Conservation (phyloP, 192 early-diverging fungal species). For the Gamsiella multidivaricata region DNA sequence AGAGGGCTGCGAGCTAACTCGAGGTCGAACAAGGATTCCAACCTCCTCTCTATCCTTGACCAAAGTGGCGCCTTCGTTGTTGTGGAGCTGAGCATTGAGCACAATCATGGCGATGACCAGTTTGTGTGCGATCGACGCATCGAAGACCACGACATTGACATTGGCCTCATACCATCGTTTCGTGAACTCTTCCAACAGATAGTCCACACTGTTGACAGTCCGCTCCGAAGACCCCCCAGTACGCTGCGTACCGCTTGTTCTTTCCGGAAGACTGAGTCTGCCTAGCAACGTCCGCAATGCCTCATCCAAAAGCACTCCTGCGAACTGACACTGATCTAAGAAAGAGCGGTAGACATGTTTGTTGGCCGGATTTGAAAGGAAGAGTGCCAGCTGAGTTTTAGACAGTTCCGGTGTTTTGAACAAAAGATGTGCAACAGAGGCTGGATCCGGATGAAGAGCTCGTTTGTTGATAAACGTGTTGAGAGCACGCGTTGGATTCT, state of each 20-base stretch:
- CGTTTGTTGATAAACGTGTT: slow-evolving; percentile 68
- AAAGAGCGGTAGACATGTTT: slow-evolving; percentile 67
- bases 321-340: slow-evolving; percentile 64
- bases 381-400: slow-evolving; percentile 65
- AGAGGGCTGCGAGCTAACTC: slow-evolving; percentile 33
- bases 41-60: slow-evolving; percentile 47
- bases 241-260: slow-evolving; percentile 27
- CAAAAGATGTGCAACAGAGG: slow-evolving; percentile 73
- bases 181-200: slow-evolving; percentile 69
- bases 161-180: slow-evolving; percentile 73
- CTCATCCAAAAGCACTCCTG: slow-evolving; percentile 67
- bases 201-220: slow-evolving; percentile 47
- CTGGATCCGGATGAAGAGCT: slow-evolving; percentile 64
- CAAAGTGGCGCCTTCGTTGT: slow-evolving; percentile 50
- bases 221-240: slow-evolving; percentile 16
- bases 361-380: slow-evolving; percentile 65
- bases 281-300: slow-evolving; percentile 66
- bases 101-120: slow-evolving; percentile 72
- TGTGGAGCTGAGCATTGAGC: slow-evolving; percentile 71
- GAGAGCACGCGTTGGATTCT: slow-evolving; percentile 66
- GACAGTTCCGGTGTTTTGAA: slow-evolving; percentile 74
- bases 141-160: slow-evolving; percentile 64
- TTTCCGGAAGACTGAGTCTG: slow-evolving; percentile 65
- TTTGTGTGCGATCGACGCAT: slow-evolving; percentile 65
- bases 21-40: slow-evolving; percentile 34